Evolutionary conservation across 2,329 filamentous ascomycete genomes (phyloP), one percentile per base, ranked within the genome.

Genomic region (Xylaria sp.): DNA sequence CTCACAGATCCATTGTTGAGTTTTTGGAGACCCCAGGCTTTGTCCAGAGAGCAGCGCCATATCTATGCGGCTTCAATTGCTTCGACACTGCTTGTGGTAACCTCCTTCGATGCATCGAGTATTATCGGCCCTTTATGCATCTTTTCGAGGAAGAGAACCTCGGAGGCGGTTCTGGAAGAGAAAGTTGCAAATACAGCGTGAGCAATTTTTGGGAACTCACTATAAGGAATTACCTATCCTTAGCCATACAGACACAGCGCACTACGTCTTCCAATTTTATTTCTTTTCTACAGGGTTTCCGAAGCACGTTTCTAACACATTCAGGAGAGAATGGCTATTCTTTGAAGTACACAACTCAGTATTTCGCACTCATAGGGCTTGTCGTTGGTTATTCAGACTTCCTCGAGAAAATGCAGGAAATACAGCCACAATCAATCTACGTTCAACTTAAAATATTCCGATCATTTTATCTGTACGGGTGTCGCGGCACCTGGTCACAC

Each of bases 1-100:
- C 35, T 37, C 58, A 61, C 38, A 23, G 58, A 25, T 61, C 58
- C 37, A n/a, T 61, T 19, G 35, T 56, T 3, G 58, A 61, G n/a
- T 61, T 61, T 4, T 31, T 61, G 11, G 58, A 61, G 54, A 60
- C 49, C 6, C 23, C 50, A 14, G 15, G 25, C 14, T 31, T 55
- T 17, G 12, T 28, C 11, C 6, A 56, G 23, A 43, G 37, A 28
- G n/a, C 37, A 19, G 2, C 2, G 1, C 45, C 43, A 15, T 50
- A 61, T 25, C 2, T 35, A 14, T 31, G 6, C 3, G 35, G 25
- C 6, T 56, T 51, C 33, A 11, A 51, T 12, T 54, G 21, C 49
- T 60, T 47, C 9, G 23, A 40, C 6, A 17, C 7, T 37, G 40
- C 50, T 9, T 60, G 21, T 46, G 2, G 19, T 19, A 21, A 47